phyloP scores from a whole-genome alignment of 2,329 filamentous ascomycete species.

The Neurospora sp. region DNA sequence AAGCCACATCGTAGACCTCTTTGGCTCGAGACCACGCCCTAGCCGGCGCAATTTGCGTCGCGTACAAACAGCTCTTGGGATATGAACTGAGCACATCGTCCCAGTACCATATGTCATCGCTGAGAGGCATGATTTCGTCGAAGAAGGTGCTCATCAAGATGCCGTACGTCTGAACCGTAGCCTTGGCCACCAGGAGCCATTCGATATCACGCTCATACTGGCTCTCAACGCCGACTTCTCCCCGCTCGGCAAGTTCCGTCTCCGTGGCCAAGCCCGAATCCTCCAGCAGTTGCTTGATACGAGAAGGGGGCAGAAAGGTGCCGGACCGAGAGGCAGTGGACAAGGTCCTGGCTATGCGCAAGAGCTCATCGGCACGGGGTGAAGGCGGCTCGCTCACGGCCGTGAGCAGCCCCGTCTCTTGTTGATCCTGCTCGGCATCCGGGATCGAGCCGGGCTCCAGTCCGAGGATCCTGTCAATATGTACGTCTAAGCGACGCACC shows the following conservation, averaged over 20 bases:
- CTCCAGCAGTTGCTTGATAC: slow-evolving; percentile 51
- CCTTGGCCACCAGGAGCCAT: slow-evolving; percentile 86
- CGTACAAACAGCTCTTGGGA: slow-evolving; percentile 70
- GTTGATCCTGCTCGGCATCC: slow-evolving; percentile 28
- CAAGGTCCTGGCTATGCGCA: slow-evolving; percentile 58
- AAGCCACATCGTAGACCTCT: slow-evolving; percentile 46
- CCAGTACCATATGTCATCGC: slow-evolving; percentile 92
- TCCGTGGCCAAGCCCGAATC: slow-evolving; percentile 45
- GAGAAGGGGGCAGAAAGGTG: slow-evolving; percentile 47
- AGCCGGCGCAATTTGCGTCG: slow-evolving; percentile 72
- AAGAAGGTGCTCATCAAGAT: slow-evolving; percentile 66
- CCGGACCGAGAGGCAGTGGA: slow-evolving; percentile 59
- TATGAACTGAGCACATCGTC: slow-evolving; percentile 76
- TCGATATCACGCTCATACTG: slow-evolving; percentile 69
- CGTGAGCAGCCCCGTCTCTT: background rate
- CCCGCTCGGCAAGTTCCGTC: slow-evolving; percentile 12
- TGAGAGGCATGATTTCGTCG: slow-evolving; percentile 72
- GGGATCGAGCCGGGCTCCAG: slow-evolving; percentile 27
- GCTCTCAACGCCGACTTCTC: slow-evolving; percentile 26
- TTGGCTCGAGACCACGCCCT: slow-evolving; percentile 62
- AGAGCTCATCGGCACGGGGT: slow-evolving; percentile 49
- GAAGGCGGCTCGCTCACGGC: slow-evolving; percentile 22
- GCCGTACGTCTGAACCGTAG: slow-evolving; percentile 83
- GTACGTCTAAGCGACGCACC: slow-evolving; percentile 52
- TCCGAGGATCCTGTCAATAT: slow-evolving; percentile 50